Base-by-base conservation (phyloP, 371 early-diverging fungal species). In the Mucor velutinosus region DNA sequence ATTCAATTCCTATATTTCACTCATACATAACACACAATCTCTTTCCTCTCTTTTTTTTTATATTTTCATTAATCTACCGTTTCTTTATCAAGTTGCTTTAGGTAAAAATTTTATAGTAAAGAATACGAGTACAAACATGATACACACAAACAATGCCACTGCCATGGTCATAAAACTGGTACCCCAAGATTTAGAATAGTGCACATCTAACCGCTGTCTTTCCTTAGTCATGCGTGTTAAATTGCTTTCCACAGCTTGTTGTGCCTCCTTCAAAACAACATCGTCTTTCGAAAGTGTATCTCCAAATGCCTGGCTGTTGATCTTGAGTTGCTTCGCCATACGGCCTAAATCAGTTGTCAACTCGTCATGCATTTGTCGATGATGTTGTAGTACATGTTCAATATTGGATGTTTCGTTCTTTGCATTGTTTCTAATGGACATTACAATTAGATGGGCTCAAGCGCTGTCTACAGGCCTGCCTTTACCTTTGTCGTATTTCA, bases 151-250 rank as follows among this genome's bases (percentile, higher is more conserved):
- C 27, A 88, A 67, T 15, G 92, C 78, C 17, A 87, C 75, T 25
- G 85, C 75, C 79, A 88, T 83, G 0, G 87, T 86, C 79, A 92
- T 79, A 55, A 90, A 90, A 29, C 89, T 90, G 7, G 92, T 92
- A 25, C 85, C 85, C 85, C 92, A 87, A 4, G 90, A 81, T 56
- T 85, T 88, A 47, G 80, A 73, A 67, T 86, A 84, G 66, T 89
- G 87, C 35, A 69, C 70, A 63, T 76, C 79, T 27, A 92, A 76
- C 60, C 91, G 77, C 10, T 70, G 65, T 30, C 87, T 81, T 62
- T 90, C 90, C 25, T 62, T 72, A 30, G 78, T 75, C 67, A 90
- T 71, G 14, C 77, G 66, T 3, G 74, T 69, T 47, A 87, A 69
- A 59, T 89, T 91, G 58, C 66, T 75, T 37, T 77, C 77, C 14